Evolutionary conservation across 495 filamentous ascomycete genomes (phyloP).

Genomic region (Daldinia grandis): DNA sequence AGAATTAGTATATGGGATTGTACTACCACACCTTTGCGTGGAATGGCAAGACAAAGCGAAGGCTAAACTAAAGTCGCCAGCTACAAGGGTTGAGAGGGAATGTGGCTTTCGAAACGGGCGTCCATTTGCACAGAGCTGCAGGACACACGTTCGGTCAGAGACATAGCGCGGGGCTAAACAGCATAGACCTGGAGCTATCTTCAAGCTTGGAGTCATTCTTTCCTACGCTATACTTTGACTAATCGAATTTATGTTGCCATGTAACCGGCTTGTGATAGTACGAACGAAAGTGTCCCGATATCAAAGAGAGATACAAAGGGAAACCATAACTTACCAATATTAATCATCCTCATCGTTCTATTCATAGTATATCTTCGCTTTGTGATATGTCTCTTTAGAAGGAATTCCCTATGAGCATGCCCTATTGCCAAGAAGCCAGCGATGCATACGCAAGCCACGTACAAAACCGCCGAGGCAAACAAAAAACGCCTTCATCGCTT

Average conservation of each 20-base stretch:
- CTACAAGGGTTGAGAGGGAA: not conserved
- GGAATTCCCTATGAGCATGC: not conserved
- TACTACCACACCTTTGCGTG: not conserved
- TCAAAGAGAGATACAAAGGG: not conserved
- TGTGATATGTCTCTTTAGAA: not conserved
- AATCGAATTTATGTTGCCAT: not conserved
- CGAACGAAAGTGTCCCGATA: no score
- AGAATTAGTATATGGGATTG: not conserved
- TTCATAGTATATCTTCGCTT: not conserved
- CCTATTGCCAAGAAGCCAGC: not conserved
- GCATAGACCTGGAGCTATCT: not conserved
- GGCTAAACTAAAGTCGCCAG: not conserved
- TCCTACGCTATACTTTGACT: not conserved
- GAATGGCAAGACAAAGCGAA: not conserved
- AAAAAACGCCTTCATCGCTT: not conserved
- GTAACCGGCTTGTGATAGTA: not conserved
- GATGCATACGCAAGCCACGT: not conserved
- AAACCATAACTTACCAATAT: not conserved
- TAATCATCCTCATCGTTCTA: not conserved
- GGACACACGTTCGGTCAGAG: not conserved
- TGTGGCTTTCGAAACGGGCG: not conserved
- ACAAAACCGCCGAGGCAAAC: not conserved
- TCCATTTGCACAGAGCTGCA: not conserved
- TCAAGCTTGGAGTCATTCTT: not conserved
- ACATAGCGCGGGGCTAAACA: not conserved